Evolutionary conservation across 2,329 filamentous ascomycete genomes (phyloP).

Genomic region (Pyrenophora graminea): DNA sequence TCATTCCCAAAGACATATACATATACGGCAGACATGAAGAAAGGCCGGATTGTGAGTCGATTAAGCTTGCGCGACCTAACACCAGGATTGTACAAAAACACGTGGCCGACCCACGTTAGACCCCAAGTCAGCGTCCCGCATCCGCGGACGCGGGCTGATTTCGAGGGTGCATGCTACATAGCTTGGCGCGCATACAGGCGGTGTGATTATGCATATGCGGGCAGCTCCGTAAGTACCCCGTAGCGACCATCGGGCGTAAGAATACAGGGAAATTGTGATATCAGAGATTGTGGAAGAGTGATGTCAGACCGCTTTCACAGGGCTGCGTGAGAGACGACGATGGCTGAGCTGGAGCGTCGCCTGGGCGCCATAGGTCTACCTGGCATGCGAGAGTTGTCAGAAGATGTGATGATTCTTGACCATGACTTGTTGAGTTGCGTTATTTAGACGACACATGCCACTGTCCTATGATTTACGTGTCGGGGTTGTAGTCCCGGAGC

Average conservation of each 20-base stretch:
- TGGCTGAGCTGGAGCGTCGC: no score
- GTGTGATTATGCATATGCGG: slow-evolving; percentile 36
- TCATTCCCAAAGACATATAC: no score
- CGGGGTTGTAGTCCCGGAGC: slow-evolving; percentile 17
- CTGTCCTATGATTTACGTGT: slow-evolving; percentile 2
- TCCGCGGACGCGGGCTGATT: slow-evolving; percentile 27
- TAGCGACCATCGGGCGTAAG: not conserved
- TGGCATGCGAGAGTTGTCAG: no score
- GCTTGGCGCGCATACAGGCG: slow-evolving; percentile 29
- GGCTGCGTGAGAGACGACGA: not conserved
- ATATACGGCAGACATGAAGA: not conserved
- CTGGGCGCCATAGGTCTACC: no score
- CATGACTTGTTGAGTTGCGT: not conserved
- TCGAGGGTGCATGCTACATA: not conserved
- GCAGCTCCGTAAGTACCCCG: slow-evolving; percentile 15
- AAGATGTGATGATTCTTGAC: no score
- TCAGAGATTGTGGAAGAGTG: not conserved
- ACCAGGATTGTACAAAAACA: slow-evolving; percentile 12
- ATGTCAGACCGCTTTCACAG: slow-evolving; percentile 3
- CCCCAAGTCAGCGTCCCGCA: slow-evolving; percentile 21
- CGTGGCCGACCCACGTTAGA: slow-evolving; percentile 17
- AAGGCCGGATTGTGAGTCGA: not conserved
- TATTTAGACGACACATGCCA: slow-evolving; percentile 2
- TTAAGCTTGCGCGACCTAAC: not conserved
- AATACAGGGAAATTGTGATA: not conserved